phyloP scores from a whole-genome alignment of 1,284 basidiomycete species.

The Boletus hoseneyae region DNA sequence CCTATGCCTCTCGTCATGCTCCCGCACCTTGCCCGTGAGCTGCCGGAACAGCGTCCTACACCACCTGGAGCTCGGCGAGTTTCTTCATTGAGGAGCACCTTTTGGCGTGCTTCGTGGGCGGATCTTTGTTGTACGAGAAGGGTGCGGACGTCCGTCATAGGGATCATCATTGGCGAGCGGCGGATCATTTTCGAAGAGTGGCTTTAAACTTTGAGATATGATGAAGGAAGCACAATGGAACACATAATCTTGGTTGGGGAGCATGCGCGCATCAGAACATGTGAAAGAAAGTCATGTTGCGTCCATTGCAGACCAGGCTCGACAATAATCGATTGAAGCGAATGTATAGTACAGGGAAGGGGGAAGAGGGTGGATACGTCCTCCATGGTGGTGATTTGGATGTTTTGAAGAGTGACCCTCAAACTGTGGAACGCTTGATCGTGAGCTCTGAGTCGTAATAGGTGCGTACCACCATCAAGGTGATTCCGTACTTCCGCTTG shows the following conservation, averaged over 20 bases:
- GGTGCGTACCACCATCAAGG: no score
- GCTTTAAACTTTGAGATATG: no score
- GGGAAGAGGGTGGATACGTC: background rate
- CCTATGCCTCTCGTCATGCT: constrained; percentile 36
- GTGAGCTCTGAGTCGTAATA: constrained; percentile 5
- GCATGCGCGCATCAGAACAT: no score
- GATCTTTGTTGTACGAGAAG: constrained; percentile 53
- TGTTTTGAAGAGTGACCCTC: background rate
- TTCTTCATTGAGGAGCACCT: constrained; percentile 42
- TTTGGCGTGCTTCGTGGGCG: constrained; percentile 40
- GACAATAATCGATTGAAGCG: background rate
- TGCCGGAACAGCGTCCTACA: constrained; percentile 38
- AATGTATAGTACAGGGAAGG: constrained; percentile 2
- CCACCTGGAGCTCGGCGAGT: constrained; percentile 39
- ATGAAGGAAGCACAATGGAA: no score
- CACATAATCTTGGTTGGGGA: no score
- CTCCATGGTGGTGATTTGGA: background rate
- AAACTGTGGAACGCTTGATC: constrained; percentile 7
- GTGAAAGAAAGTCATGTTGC: no score
- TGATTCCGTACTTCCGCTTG: no score
- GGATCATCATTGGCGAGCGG: constrained; percentile 67
- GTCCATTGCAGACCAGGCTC: no score
- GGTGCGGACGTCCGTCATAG: constrained; percentile 66
- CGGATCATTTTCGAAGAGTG: constrained; percentile 56
- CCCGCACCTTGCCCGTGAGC: constrained; percentile 31